Percentiles rank a stretch among this genome's conserved stretches.
These are phyloP conservation scores for Amylocarpus encephaloides DNA, from an alignment of 2,329 filamentous ascomycete genomes.

Conservation along the genomic window DNA sequence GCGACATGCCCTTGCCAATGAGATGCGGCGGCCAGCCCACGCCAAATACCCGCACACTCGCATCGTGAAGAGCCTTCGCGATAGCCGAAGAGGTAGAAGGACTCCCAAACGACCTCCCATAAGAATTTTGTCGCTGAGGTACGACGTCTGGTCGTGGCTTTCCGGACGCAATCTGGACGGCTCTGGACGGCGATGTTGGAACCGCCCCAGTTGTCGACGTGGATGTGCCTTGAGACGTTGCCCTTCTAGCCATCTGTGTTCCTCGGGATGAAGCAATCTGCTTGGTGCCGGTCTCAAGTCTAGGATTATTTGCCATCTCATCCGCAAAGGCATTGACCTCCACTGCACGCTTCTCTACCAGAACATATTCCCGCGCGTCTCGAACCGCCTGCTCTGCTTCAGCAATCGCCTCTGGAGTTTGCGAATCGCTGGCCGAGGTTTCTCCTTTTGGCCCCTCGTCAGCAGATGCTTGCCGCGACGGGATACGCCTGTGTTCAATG, in stretches of 20 bases:
- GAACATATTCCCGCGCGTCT: slow-evolving; percentile 88
- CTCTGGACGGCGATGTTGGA: slow-evolving; percentile 59
- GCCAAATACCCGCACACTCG: slow-evolving; percentile 69
- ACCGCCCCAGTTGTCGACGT: slow-evolving; percentile 64
- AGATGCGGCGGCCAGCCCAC: slow-evolving; percentile 61
- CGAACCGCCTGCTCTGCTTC: slow-evolving; percentile 65
- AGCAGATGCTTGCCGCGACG: slow-evolving; percentile 19
- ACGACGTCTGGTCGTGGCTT: slow-evolving; percentile 51
- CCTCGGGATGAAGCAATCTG: slow-evolving; percentile 45
- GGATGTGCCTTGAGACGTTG: slow-evolving; percentile 70
- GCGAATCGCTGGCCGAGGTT: slow-evolving; percentile 10
- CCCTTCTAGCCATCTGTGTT: slow-evolving; percentile 63
- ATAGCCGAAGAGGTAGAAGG: slow-evolving; percentile 84
- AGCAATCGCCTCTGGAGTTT: slow-evolving; percentile 53
- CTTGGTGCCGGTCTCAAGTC: slow-evolving; percentile 35
- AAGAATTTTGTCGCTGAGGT: slow-evolving; percentile 70
- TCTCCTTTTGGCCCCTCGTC: slow-evolving; percentile 24
- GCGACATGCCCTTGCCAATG: slow-evolving; percentile 58
- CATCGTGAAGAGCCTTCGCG: slow-evolving; percentile 90
- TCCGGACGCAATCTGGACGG: slow-evolving; percentile 66
- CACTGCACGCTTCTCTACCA: slow-evolving; percentile 90
- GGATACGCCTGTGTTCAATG: slow-evolving; percentile 6
- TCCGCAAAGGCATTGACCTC: slow-evolving; percentile 97
- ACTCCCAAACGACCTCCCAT: slow-evolving; percentile 57
- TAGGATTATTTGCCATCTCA: slow-evolving; percentile 78